Evolutionary conservation across 1,284 basidiomycete genomes (phyloP).

Genomic region (Puccinia brachypodii): DNA sequence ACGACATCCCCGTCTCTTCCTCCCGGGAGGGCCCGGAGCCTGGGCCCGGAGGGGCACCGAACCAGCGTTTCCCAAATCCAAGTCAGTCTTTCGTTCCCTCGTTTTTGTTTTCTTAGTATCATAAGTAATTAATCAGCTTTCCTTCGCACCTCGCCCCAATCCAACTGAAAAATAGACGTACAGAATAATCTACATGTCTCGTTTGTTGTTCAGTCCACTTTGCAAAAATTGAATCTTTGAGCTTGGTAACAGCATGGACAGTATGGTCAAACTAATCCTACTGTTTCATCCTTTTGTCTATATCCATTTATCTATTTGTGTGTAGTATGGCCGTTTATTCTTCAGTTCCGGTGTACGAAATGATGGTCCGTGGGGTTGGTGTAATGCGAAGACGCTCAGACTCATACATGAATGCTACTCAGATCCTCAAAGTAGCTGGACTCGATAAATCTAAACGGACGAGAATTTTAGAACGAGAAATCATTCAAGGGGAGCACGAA

Average conservation of each 20-base stretch:
- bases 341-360: constrained; percentile 60
- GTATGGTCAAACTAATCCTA: neutral
- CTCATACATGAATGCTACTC: constrained; percentile 91
- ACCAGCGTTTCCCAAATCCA: constrained; percentile 21
- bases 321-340: constrained; percentile 57
- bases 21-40: neutral
- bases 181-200: constrained; percentile 45
- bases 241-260: neutral
- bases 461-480: constrained; percentile 97
- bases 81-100: constrained; percentile 44
- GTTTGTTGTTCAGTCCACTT: constrained; percentile 26
- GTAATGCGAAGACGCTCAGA: constrained; percentile 95
- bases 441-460: constrained; percentile 94
- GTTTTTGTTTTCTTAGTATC: neutral
- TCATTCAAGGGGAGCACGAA: constrained; percentile 91
- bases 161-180: constrained; percentile 29
- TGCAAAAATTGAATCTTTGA: neutral
- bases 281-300: neutral
- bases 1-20: constrained; percentile 34
- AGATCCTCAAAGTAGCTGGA: constrained; percentile 98
- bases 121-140: neutral
- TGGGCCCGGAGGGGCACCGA: neutral
- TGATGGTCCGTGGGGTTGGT: constrained; percentile 83
- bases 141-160: neutral
- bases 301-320: no score